Evolutionary conservation across 139 green algal genomes (phyloP), one percentile per base, ranked within the genome.

Genomic region (Chlorella sp.): DNA sequence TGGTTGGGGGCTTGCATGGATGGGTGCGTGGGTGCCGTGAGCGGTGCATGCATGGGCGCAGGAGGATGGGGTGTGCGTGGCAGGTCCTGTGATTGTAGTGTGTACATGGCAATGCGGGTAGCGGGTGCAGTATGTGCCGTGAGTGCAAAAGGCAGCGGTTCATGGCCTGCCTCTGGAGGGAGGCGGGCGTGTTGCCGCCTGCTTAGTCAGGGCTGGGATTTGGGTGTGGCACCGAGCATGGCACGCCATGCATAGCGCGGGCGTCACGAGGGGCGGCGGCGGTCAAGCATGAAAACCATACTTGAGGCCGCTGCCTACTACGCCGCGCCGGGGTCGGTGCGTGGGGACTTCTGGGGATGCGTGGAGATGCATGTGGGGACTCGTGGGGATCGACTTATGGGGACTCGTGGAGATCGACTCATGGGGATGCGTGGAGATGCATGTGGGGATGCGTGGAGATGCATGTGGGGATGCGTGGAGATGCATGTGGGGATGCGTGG

Each of bases 111-210:
- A n/a, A 68, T 68, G 60, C 60, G 18, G 60, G 60, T 68, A n/a
- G n/a, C n/a, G n/a, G n/a, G n/a, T 68, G 60, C 60, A 68, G 60
- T 18, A 68, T 88, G 83, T 88, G 84, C 84, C 84, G 83, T 68
- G 68, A 88, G 84, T 88, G 84, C 84, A 88, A 88, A 88, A 88
- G 84, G 84, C 84, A 88, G 84, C 84, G 68, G 30, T 53, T 88
- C 84, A 88, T 88, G 32, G 84, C 84, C 21, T 28, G 21, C 61
- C 37, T 64, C 37, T 5, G 26, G 37, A 60, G 64, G 68, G 36
- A 57, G 48, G 48, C 48, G 48, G 73, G 68, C 66, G 18, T 88
- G 39, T 40, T 68, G 84, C 84, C 84, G 66, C 84, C 84, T 40
- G 84, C 84, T 88, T 88, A 81, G 32, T 88, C 84, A 81, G 68